Evolutionary conservation across 1,139 yeast species (phyloP).

Genomic region (Pichia sp.): DNA sequence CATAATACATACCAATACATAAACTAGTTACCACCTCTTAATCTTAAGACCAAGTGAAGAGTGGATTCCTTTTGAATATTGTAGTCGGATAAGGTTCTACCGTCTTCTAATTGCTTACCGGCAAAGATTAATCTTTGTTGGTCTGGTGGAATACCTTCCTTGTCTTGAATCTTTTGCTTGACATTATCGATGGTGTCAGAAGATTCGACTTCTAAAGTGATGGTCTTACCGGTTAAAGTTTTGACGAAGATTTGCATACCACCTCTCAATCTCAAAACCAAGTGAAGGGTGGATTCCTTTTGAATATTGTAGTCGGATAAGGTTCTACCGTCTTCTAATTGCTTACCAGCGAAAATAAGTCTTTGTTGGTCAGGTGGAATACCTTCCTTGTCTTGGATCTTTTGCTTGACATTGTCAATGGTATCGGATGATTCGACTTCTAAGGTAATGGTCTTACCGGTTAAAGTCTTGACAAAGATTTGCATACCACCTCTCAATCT

Average conservation of each 20-base stretch:
- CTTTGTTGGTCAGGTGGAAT: slow-evolving; percentile 88
- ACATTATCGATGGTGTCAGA: slow-evolving; percentile 86
- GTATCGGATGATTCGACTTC: slow-evolving; percentile 76
- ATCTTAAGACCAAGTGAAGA: slow-evolving; percentile 67
- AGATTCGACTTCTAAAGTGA: slow-evolving; percentile 77
- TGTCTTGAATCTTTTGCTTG: slow-evolving; percentile 81
- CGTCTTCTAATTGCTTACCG: slow-evolving; percentile 85
- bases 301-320: slow-evolving; percentile 89
- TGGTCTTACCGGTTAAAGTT: slow-evolving; percentile 79
- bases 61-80: slow-evolving; percentile 79
- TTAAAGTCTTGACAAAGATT: slow-evolving; percentile 74
- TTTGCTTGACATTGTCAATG: slow-evolving; percentile 74
- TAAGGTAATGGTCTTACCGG: slow-evolving; percentile 72
- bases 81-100: slow-evolving; percentile 78
- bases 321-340: slow-evolving; percentile 86
- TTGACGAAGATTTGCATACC: slow-evolving; percentile 77
- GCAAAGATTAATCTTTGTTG: slow-evolving; percentile 85
- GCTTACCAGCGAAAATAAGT: slow-evolving; percentile 84
- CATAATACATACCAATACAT: slow-evolving; percentile 32
- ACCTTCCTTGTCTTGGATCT: slow-evolving; percentile 86
- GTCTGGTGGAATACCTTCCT: slow-evolving; percentile 88
- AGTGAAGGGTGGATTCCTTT: slow-evolving; percentile 83
- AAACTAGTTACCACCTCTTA: slow-evolving; percentile 71
- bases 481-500: slow-evolving; percentile 84
- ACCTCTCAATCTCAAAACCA: slow-evolving; percentile 83